Conservation (phyloP, 148 eudicot genomes). For the Rhododendron kiyosumense region DNA sequence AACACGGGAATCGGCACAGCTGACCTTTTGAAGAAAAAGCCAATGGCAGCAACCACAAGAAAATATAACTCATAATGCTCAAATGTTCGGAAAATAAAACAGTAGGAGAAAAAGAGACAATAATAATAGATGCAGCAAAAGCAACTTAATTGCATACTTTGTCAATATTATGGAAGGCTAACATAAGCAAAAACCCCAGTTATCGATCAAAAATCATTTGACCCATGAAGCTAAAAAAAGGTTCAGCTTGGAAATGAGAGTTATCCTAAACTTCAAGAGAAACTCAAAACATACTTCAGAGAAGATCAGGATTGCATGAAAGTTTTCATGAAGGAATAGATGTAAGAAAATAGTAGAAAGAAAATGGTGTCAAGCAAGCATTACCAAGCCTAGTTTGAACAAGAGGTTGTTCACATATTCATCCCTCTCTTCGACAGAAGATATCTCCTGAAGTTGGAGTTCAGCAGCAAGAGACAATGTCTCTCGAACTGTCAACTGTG, state of each 20-base stretch:
- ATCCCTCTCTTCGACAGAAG: constrained; percentile 72
- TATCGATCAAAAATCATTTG: not conserved
- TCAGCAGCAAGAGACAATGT: constrained; percentile 93
- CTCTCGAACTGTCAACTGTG: constrained; percentile 96
- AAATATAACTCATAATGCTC: not conserved
- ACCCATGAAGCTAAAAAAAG: not conserved
- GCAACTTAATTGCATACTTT: not conserved
- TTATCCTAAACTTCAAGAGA: not conserved
- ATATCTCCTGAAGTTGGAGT: constrained; percentile 77
- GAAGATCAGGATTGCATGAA: not conserved
- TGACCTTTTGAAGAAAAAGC: constrained; percentile 54
- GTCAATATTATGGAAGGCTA: not conserved
- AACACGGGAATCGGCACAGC: constrained; percentile 90
- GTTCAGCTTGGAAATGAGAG: not conserved
- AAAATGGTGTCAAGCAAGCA: constrained; percentile 18
- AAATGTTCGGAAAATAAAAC: not conserved
- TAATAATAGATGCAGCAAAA: not conserved
- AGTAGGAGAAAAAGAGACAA: not conserved
- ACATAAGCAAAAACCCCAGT: not conserved
- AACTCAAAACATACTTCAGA: not conserved
- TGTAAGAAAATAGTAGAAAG: not conserved
- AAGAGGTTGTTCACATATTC: constrained; percentile 79
- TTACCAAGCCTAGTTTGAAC: constrained; percentile 87
- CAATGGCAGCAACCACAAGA: constrained; percentile 11
- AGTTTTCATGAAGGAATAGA: not conserved